Conservation (phyloP, 345 rosid species). For the Rhodamnia rubescens region DNA sequence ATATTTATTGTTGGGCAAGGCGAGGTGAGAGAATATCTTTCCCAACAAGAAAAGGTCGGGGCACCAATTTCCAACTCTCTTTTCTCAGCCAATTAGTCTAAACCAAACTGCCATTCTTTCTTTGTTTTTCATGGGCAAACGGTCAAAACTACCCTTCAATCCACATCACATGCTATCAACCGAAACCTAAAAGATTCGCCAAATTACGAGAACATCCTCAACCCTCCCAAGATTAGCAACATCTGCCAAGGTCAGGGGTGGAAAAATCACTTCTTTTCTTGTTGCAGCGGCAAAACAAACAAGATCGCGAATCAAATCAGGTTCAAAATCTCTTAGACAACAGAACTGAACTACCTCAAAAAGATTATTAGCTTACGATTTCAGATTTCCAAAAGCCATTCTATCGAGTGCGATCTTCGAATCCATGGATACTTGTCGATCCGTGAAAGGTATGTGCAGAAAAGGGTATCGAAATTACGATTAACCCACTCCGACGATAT, state of each 20-base stretch:
- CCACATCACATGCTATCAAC: neutral
- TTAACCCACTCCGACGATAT: neutral
- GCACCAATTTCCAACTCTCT: neutral
- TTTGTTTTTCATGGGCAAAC: neutral
- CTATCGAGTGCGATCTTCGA: neutral
- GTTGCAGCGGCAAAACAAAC: neutral
- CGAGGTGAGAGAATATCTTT: neutral
- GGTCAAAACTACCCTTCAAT: neutral
- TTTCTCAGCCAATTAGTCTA: neutral
- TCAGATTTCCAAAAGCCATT: neutral
- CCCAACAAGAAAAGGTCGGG: neutral
- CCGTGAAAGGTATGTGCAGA: neutral
- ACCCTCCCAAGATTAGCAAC: neutral
- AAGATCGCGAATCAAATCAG: neutral
- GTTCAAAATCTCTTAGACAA: neutral
- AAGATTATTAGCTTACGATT: neutral
- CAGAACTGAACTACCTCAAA: neutral
- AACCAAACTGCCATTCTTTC: slow-evolving; percentile 4
- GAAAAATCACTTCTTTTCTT: neutral
- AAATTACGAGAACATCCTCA: neutral
- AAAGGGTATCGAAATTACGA: too few relatives aligned
- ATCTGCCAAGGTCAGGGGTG: neutral
- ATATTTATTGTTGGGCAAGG: neutral
- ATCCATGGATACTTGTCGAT: neutral
- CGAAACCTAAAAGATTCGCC: neutral